Percentiles rank a stretch among this genome's conserved stretches.
Evolutionary conservation across 2,329 filamentous ascomycete genomes (phyloP).

Genomic region (Leptodontidium sp.): DNA sequence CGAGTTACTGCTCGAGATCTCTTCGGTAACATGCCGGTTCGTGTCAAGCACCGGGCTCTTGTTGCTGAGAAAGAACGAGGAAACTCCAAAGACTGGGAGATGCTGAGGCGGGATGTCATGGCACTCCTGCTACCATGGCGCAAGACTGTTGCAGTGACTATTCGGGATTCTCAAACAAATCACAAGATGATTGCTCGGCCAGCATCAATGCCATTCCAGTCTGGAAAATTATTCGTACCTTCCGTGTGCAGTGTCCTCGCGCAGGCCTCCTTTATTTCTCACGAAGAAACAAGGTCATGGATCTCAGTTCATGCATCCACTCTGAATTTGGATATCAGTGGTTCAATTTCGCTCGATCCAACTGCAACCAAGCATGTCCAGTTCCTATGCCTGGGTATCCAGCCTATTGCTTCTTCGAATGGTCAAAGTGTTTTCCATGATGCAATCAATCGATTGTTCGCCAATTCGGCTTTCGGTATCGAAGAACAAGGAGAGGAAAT

Average conservation of each 20-base stretch:
- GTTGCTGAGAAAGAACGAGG: constrained; percentile 59
- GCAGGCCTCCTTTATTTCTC: constrained; percentile 70
- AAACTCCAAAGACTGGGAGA: constrained; percentile 66
- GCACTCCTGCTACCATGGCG: constrained; percentile 77
- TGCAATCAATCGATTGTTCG: constrained; percentile 80
- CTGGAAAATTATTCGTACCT: background rate
- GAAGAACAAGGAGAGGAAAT: constrained; percentile 55
- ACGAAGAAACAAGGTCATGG: constrained; percentile 66
- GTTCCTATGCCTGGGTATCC: constrained; percentile 81
- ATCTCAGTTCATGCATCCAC: constrained; percentile 73
- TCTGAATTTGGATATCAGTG: constrained; percentile 67
- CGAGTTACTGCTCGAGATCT: constrained; percentile 78
- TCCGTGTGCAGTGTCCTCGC: constrained; percentile 62
- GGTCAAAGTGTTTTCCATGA: constrained; percentile 75
- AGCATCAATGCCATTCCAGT: background rate
- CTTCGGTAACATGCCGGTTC: constrained; percentile 90
- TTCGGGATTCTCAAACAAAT: constrained; percentile 58
- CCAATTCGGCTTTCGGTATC: constrained; percentile 77
- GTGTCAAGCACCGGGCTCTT: constrained; percentile 79
- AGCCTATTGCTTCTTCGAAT: constrained; percentile 64
- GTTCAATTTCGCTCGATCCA: constrained; percentile 75
- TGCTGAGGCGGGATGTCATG: constrained; percentile 54
- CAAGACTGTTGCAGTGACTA: constrained; percentile 59
- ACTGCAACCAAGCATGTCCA: constrained; percentile 77
- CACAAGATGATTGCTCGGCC: constrained; percentile 42